These are phyloP conservation scores for Excoecaria cochinchinensis DNA, from an alignment of 345 rosid genomes.

Conservation along the genomic window DNA sequence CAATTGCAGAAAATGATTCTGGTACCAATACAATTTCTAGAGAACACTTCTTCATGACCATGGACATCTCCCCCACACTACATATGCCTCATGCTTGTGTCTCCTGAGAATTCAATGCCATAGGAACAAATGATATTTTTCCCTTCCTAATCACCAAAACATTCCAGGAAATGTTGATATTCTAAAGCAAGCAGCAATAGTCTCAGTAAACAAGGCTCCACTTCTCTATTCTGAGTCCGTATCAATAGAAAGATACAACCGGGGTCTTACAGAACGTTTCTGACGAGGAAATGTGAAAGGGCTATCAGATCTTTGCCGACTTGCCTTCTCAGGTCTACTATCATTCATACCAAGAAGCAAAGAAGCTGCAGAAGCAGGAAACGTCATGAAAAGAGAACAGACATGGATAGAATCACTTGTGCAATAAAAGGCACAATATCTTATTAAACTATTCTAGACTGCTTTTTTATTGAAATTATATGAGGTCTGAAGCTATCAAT, in stretches of 20 bases:
- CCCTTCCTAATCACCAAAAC: constrained; percentile 28
- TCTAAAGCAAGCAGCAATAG: constrained; percentile 10
- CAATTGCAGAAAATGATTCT: constrained; percentile 20
- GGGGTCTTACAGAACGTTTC: constrained; percentile 85
- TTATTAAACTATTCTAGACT: background rate
- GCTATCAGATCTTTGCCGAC: constrained; percentile 64
- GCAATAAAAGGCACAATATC: constrained; percentile 5
- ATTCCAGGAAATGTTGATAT: constrained; percentile 22
- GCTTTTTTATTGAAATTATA: background rate
- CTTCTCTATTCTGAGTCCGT: constrained; percentile 65
- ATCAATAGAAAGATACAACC: constrained; percentile 73
- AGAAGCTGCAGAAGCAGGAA: constrained; percentile 61
- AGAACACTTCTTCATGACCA: background rate
- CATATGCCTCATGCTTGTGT: constrained; percentile 5
- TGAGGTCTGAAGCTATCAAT: background rate
- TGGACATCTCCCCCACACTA: background rate
- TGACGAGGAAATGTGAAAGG: constrained; percentile 76
- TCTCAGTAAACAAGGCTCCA: constrained; percentile 21
- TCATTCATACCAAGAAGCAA: constrained; percentile 74
- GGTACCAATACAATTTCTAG: constrained; percentile 10
- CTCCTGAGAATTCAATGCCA: background rate
- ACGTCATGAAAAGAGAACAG: background rate
- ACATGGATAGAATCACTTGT: background rate
- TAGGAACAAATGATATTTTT: constrained; percentile 6
- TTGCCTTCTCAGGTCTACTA: constrained; percentile 61